Conservation (phyloP, 768 basidiomycete genomes). For the Mycena albidolilacea region DNA sequence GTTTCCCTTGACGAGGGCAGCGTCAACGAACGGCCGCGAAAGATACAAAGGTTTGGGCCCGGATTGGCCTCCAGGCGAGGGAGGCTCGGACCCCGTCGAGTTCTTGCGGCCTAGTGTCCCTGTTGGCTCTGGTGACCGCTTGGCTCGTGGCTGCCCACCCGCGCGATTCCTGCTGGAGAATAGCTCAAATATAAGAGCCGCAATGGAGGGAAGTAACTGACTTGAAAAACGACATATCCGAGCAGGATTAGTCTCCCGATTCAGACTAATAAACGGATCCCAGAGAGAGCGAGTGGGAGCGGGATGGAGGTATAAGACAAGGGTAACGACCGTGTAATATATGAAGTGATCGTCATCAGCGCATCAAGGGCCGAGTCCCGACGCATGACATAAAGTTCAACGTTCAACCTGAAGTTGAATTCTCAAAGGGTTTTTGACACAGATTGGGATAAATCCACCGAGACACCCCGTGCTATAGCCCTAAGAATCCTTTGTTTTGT, state of each 20-base stretch:
- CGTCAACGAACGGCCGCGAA: constrained; percentile 95
- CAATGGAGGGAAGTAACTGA: constrained; percentile 16
- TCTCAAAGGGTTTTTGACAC: too few relatives aligned
- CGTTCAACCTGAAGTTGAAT: too few relatives aligned
- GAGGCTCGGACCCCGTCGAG: constrained; percentile 54
- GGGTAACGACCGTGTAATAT: too few relatives aligned
- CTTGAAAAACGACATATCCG: constrained; percentile 37
- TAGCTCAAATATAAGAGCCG: constrained; percentile 1
- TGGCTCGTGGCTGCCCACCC: constrained; percentile 46
- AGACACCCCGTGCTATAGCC: too few relatives aligned
- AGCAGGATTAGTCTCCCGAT: constrained; percentile 1
- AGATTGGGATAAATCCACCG: too few relatives aligned
- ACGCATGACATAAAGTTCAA: too few relatives aligned
- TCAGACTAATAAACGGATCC: too few relatives aligned
- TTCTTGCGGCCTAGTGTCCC: constrained; percentile 48
- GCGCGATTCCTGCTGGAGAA: constrained; percentile 34
- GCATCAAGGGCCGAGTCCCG: too few relatives aligned
- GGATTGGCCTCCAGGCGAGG: constrained; percentile 52
- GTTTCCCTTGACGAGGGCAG: constrained; percentile 96
- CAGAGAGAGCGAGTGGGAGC: too few relatives aligned
- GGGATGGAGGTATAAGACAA: too few relatives aligned
- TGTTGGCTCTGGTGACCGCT: constrained; percentile 55
- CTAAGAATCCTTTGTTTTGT: too few relatives aligned
- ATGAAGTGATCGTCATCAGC: too few relatives aligned
- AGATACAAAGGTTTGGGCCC: constrained; percentile 84